phyloP scores from a whole-genome alignment of 2,329 filamentous ascomycete species.

The Penicillium sp. region DNA sequence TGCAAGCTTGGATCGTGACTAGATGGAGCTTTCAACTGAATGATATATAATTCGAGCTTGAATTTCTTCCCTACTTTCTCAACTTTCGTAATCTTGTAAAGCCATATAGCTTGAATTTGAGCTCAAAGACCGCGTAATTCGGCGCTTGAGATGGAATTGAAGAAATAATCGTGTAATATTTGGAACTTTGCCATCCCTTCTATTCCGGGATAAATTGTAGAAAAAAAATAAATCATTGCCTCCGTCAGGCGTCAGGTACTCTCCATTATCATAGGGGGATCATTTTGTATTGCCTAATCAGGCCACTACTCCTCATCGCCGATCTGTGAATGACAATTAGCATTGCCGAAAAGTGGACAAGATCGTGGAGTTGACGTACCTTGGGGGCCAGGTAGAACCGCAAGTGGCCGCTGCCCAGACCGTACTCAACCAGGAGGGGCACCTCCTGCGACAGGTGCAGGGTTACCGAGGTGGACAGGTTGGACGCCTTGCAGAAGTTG shows the following conservation, averaged over 20 bases:
- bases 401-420: constrained; percentile 79
- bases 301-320: constrained; percentile 52
- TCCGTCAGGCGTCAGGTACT: constrained; percentile 49
- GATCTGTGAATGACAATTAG: constrained; percentile 58
- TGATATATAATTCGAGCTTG: neutral
- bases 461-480: constrained; percentile 77
- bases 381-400: constrained; percentile 98
- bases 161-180: constrained; percentile 15
- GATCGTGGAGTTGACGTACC: constrained; percentile 55
- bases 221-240: constrained; percentile 46
- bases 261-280: constrained; percentile 31
- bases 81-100: neutral
- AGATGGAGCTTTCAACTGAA: neutral
- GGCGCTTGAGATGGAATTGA: constrained; percentile 22
- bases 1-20: neutral
- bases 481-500: constrained; percentile 99
- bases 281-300: constrained; percentile 22
- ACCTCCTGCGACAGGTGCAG: constrained; percentile 96
- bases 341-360: neutral
- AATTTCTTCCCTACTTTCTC: neutral
- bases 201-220: constrained; percentile 12
- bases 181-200: constrained; percentile 19
- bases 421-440: constrained; percentile 92
- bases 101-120: neutral
- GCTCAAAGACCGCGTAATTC: neutral